phyloP scores from a whole-genome alignment of 225 moss, liverwort and hornwort species.

The Marchantia polymorpha region DNA sequence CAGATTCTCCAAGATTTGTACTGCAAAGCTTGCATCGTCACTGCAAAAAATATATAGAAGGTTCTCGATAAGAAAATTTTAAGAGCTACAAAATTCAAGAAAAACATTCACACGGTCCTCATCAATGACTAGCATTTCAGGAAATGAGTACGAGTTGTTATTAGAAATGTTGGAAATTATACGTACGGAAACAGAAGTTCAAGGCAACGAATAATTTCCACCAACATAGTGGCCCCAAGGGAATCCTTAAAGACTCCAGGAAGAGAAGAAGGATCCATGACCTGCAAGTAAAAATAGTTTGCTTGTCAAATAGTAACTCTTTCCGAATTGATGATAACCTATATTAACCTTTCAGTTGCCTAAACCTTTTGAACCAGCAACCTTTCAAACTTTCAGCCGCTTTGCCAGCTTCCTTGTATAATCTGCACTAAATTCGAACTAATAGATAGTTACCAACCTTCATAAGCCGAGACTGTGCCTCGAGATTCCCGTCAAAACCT shows the following conservation, averaged over 20 bases:
- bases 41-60: constrained; percentile 34
- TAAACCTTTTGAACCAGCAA: too few relatives aligned
- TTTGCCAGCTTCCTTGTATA: too few relatives aligned
- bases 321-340: too few relatives aligned
- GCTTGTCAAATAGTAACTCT: too few relatives aligned
- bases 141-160: not conserved
- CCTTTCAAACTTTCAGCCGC: too few relatives aligned
- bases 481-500: constrained; percentile 68
- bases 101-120: not conserved
- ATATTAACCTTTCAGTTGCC: too few relatives aligned
- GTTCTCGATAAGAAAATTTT: too few relatives aligned
- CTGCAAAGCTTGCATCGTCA: constrained; percentile 58
- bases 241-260: constrained; percentile 82
- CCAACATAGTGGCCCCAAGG: constrained; percentile 66
- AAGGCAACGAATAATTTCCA: constrained; percentile 77
- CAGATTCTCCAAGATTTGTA: constrained; percentile 69
- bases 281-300: constrained; percentile 33
- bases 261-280: constrained; percentile 74
- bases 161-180: not conserved
- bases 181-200: constrained; percentile 73
- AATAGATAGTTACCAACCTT: constrained; percentile 45
- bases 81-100: too few relatives aligned
- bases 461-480: constrained; percentile 62
- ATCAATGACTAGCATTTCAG: not conserved
- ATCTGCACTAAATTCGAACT: too few relatives aligned